phyloP scores from a whole-genome alignment of 2,329 filamentous ascomycete genomes.

The Mariannaea sp. region DNA sequence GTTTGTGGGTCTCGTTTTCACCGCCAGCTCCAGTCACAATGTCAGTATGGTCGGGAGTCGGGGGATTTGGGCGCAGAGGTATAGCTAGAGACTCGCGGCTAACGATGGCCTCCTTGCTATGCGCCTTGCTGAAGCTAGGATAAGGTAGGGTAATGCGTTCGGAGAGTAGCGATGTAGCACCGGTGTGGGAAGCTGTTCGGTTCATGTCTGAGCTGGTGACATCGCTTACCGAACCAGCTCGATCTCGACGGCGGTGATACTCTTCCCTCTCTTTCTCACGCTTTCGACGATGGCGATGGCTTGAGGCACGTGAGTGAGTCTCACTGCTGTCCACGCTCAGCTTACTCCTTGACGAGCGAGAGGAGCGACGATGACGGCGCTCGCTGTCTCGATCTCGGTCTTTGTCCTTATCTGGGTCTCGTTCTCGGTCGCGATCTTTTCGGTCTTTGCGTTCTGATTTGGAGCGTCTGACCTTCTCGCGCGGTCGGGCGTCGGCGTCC shows the following conservation, averaged over 20 bases:
- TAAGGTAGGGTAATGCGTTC: conserved; percentile 68
- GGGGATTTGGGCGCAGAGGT: conserved; percentile 48
- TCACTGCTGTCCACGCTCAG: conserved; percentile 47
- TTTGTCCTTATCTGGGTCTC: too few relatives aligned
- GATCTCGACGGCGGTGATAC: conserved; percentile 34
- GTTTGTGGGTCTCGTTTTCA: conserved; percentile 23
- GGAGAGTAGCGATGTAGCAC: conserved; percentile 33
- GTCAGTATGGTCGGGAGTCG: conserved; percentile 76
- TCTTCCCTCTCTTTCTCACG: conserved; percentile 43
- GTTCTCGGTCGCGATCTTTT: conserved; percentile 40
- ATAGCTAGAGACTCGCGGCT: conserved; percentile 59
- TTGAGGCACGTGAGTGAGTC: conserved; percentile 45
- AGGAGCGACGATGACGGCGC: conserved; percentile 46
- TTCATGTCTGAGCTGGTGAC: conserved; percentile 53
- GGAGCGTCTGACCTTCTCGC: conserved; percentile 48
- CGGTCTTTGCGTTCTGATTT: conserved; percentile 47
- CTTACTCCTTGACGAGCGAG: conserved; percentile 49
- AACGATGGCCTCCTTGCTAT: conserved; percentile 84
- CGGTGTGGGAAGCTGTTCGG: conserved; percentile 42
- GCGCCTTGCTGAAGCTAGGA: conserved; percentile 84
- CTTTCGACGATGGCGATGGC: conserved; percentile 40
- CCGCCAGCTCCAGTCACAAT: conserved; percentile 49
- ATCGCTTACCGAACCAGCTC: conserved; percentile 51
- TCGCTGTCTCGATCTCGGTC: conserved; percentile 44
- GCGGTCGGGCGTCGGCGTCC: conserved; percentile 44